Evolutionary conservation across 2,329 filamentous ascomycete species (phyloP).

Genomic region (Atkinsonella hypoxylon): DNA sequence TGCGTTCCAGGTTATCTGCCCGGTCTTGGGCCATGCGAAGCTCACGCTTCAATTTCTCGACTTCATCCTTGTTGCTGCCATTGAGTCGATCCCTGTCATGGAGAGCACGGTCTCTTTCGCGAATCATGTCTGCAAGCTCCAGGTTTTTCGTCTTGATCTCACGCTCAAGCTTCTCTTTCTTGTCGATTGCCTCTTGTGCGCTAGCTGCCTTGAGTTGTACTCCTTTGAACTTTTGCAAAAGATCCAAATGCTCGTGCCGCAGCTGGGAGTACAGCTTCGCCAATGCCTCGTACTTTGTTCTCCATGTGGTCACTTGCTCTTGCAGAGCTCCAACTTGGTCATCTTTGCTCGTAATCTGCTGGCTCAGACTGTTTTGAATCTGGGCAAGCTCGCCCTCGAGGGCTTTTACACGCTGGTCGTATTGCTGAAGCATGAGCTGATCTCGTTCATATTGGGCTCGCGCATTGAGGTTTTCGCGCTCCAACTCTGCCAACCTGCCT

Average conservation of each 20-base stretch:
- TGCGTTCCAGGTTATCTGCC: constrained; percentile 81
- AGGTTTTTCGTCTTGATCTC: constrained; percentile 99
- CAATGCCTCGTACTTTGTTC: constrained; percentile 89
- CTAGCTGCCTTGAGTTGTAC: constrained; percentile 95
- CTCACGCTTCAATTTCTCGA: constrained; percentile 91
- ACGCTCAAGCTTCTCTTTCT: constrained; percentile 85
- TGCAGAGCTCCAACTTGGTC: constrained; percentile 88
- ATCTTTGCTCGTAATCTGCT: constrained; percentile 82
- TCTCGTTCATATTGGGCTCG: constrained; percentile 94
- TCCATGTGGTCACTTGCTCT: constrained; percentile 96
- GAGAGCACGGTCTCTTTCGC: constrained; percentile 83
- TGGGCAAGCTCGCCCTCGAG: constrained; percentile 78
- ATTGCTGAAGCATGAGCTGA: constrained; percentile 93
- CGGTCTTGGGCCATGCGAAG: constrained; percentile 83
- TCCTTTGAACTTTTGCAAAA: constrained; percentile 90
- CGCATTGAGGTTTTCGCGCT: constrained; percentile 89
- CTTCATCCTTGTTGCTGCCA: constrained; percentile 80
- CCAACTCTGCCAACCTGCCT: constrained; percentile 86
- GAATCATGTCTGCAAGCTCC: constrained; percentile 97
- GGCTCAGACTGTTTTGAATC: constrained; percentile 68
- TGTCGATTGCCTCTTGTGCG: constrained; percentile 91
- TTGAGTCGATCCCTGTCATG: constrained; percentile 84
- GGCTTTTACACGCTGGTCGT: constrained; percentile 87
- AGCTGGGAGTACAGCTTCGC: constrained; percentile 96
- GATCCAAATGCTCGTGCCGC: constrained; percentile 85